Percentiles rank a stretch among this genome's conserved stretches.
Conservation (phyloP, 768 basidiomycete genomes). For the Termitomyces sp. region DNA sequence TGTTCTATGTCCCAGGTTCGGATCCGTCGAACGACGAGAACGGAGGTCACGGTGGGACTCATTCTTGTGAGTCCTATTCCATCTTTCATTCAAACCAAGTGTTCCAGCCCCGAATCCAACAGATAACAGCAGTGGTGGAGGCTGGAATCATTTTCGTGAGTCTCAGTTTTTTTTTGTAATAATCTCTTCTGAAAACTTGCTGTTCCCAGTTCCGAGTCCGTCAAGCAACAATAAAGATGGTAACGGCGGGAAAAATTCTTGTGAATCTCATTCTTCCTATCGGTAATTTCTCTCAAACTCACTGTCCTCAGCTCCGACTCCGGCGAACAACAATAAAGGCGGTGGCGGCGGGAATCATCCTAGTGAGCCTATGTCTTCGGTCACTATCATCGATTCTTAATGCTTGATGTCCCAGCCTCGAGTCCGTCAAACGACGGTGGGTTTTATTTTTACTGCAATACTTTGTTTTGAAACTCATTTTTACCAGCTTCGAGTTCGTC, state of each 20-base stretch:
- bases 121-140: background rate
- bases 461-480: background rate
- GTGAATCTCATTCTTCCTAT: background rate
- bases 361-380: background rate
- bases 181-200: background rate
- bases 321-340: background rate
- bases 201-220: background rate
- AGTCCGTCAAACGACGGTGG: background rate
- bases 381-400: background rate
- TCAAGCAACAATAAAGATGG: background rate
- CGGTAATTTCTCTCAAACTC: background rate
- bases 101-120: background rate
- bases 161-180: background rate
- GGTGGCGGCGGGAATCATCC: background rate
- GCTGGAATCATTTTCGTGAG: background rate
- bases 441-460: background rate
- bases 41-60: background rate
- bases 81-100: background rate
- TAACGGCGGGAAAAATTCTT: background rate
- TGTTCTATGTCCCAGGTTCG: background rate
- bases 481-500: background rate
- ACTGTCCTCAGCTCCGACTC: background rate
- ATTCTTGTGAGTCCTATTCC: background rate
- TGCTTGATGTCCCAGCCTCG: background rate
- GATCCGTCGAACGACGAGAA: background rate